Evolutionary conservation across 768 basidiomycete species (phyloP), one percentile per base, ranked within the genome.

Genomic region (Suillus lakei): DNA sequence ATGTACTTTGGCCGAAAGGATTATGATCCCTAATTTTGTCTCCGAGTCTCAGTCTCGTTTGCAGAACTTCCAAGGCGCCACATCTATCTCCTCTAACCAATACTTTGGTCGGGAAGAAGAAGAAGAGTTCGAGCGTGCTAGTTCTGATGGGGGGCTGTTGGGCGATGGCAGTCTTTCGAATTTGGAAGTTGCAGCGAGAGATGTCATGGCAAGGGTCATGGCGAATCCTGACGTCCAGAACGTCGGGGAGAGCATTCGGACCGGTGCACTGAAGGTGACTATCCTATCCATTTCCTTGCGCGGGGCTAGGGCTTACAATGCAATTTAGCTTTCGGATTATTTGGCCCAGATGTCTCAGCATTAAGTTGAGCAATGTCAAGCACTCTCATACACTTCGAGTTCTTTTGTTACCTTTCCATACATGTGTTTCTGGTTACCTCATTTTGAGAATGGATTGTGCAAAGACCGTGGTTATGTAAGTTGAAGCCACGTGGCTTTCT

Each of bases 81-180:
- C 91, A 0, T 88, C 94, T 38, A 98, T 99, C 72, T 97, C 95
- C 1, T 97, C 95, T 18, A 96, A 88, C 74, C 92, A 95, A 70
- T 99, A 99, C 86, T 99, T 98, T 78, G 98, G 97, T 2, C 86
- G 96, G 18, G 96, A 97, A 62, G 90, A 93, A 64, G 90, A 91
- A n/a, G 86, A 86, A 10, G 69, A 78, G 58, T 69, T 76, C 21
- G 78, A 74, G 51, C 80, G 78, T 23, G 76, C 78, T n/a, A 74
- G 78, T 26, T 79, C 85, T 10, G 87, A 88, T 65, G 90, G 84
- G 26, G 89, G 85, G 58, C 73, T 89, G 64, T 72, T 84, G 51
- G 80, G 81, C 58, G 84, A 84, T 60, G 81, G 80, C 64, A 81
- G 65, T 59, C 76, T 89, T 41, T 87, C 91, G 5, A 85, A 83